Conservation (phyloP, 805 yeast species). For the Candida schatavii region DNA sequence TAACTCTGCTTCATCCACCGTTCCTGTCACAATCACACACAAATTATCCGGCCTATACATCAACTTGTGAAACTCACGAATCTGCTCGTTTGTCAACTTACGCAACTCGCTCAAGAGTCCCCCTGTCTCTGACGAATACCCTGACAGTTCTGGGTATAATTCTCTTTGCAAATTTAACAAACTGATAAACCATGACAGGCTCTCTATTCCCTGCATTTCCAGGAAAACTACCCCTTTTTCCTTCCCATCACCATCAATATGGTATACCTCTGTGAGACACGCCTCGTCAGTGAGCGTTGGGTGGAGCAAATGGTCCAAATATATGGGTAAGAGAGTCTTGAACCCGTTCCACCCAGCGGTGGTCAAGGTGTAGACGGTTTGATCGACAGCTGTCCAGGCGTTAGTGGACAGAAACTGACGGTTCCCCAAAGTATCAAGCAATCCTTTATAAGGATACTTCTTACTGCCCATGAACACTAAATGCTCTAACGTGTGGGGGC, state of each 20-base stretch:
- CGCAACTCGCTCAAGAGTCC: slow-evolving; percentile 81
- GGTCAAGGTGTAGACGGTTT: slow-evolving; percentile 86
- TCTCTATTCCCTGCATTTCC: slow-evolving; percentile 94
- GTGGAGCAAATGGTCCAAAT: slow-evolving; percentile 78
- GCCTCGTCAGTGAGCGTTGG: slow-evolving; percentile 91
- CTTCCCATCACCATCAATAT: slow-evolving; percentile 83
- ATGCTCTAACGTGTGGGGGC: slow-evolving; percentile 95
- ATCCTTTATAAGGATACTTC: slow-evolving; percentile 86
- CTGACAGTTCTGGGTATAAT: slow-evolving; percentile 57
- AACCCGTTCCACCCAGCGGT: slow-evolving; percentile 98
- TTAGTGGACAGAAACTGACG: slow-evolving; percentile 82
- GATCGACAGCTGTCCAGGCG: slow-evolving; percentile 97
- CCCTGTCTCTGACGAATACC: slow-evolving; percentile 92
- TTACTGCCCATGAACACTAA: slow-evolving; percentile 91
- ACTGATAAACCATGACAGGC: slow-evolving; percentile 66
- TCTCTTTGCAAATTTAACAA: slow-evolving; percentile 58
- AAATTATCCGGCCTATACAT: slow-evolving; percentile 82
- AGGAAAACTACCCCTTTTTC: slow-evolving; percentile 97
- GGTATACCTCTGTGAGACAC: slow-evolving; percentile 91
- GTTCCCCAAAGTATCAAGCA: slow-evolving; percentile 83
- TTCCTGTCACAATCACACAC: slow-evolving; percentile 81
- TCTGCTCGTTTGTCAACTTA: slow-evolving; percentile 65
- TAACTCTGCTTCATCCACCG: slow-evolving; percentile 74
- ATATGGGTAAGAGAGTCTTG: slow-evolving; percentile 76
- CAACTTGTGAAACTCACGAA: slow-evolving; percentile 67